Conservation (phyloP, 2,329 filamentous ascomycete genomes). For the Fonsecaea multimorphosa region DNA sequence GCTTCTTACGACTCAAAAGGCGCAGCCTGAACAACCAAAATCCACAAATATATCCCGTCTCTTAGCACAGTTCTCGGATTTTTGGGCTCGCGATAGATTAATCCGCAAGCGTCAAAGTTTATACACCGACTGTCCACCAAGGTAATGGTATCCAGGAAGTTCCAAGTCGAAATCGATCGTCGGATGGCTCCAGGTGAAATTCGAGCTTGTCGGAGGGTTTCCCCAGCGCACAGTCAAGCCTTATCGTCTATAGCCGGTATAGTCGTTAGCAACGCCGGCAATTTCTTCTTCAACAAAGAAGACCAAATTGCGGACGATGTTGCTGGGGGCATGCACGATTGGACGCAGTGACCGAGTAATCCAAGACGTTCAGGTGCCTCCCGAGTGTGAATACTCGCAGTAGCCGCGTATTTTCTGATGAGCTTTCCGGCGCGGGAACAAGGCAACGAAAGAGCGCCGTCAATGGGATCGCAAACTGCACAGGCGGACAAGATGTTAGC, state of each 20-base stretch:
- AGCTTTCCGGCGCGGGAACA: slow-evolving; percentile 19
- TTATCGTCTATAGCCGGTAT: background rate
- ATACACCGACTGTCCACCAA: background rate
- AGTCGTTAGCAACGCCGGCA: slow-evolving; percentile 14
- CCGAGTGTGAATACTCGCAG: slow-evolving; percentile 9
- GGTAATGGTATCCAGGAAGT: background rate
- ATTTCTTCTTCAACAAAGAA: slow-evolving; percentile 34
- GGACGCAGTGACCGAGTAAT: background rate
- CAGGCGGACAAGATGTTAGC: slow-evolving; percentile 15
- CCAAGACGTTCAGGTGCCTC: slow-evolving; percentile 17
- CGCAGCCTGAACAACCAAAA: slow-evolving; percentile 1
- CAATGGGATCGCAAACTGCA: slow-evolving; percentile 29
- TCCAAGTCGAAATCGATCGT: slow-evolving; percentile 2
- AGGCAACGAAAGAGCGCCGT: slow-evolving; percentile 20
- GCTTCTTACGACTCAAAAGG: slow-evolving; percentile 1
- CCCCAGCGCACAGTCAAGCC: slow-evolving; percentile 8
- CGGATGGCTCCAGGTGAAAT: background rate
- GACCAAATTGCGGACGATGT: slow-evolving; percentile 19
- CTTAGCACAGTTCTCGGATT: slow-evolving; percentile 7
- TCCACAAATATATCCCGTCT: slow-evolving; percentile 18
- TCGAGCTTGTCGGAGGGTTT: background rate
- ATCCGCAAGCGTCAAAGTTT: background rate
- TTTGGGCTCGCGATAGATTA: background rate
- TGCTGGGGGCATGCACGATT: slow-evolving; percentile 7
- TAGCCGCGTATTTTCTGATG: background rate